Conservation (phyloP, 2,329 filamentous ascomycete species). For the Aspergillus sp. region DNA sequence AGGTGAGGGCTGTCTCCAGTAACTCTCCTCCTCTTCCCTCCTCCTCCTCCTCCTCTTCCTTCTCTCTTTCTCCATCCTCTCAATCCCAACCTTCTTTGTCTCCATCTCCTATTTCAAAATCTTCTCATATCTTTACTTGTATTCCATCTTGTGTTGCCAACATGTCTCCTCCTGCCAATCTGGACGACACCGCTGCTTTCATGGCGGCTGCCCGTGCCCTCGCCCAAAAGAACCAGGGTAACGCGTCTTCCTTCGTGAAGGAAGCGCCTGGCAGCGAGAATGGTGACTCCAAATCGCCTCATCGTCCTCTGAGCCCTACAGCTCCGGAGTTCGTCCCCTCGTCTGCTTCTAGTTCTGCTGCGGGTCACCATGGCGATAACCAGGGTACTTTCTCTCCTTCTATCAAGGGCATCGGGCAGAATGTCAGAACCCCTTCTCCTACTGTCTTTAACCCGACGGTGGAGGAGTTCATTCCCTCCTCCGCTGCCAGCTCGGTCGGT, state of each 20-base stretch:
- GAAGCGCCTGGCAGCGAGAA: conserved; percentile 4
- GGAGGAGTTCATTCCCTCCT: background rate
- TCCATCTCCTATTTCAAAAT: background rate
- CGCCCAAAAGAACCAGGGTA: conserved; percentile 1
- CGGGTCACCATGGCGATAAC: background rate
- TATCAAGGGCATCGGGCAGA: background rate
- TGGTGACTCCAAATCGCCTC: conserved; percentile 1
- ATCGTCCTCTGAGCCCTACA: conserved; percentile 11
- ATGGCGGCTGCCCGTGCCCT: conserved; percentile 19
- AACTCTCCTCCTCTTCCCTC: background rate
- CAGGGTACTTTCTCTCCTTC: background rate
- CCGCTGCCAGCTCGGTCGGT: background rate
- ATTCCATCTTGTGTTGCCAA: background rate
- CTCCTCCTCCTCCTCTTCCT: background rate
- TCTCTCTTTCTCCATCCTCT: background rate
- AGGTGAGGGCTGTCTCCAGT: background rate
- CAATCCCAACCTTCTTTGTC: background rate
- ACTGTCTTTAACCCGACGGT: background rate
- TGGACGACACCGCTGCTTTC: conserved; percentile 22
- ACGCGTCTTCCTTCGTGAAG: background rate
- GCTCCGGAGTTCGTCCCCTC: conserved; percentile 12
- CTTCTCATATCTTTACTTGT: background rate
- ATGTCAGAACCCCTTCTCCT: too few species aligned
- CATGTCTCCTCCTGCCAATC: conserved; percentile 7
- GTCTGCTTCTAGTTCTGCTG: background rate